Evolutionary conservation across 106 monocot species (phyloP), one percentile per base, ranked within the genome.

Genomic region (Dactylorhiza incarnata): DNA sequence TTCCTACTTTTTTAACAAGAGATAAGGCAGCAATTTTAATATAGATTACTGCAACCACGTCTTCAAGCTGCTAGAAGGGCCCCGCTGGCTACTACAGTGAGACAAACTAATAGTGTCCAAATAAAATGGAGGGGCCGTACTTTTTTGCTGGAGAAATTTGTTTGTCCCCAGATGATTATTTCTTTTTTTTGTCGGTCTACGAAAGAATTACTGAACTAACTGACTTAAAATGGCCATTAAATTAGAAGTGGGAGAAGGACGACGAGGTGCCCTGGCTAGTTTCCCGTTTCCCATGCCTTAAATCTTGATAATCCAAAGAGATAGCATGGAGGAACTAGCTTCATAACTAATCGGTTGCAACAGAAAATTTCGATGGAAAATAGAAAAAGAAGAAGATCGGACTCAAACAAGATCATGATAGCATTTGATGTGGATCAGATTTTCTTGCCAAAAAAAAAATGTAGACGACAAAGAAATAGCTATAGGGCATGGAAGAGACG

Each of bases 291-390:
- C 0, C 56, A n/a, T 56, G 56, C 3, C 56, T 6, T 56, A 10
- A 52, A 52, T 52, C 52, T 10, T 62, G 76, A 80, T 58, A 26
- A 50, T 83, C 85, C 83, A 80, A 51, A 68, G 73, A 43, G 61
- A 50, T 68, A 74, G 9, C 79, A 68, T 26, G 81, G 72, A 48
- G 11, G 15, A 72, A 20, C 19, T 81, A 75, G 65, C 68, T 44
- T 76, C 49, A 45, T 47, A 26, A 43, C 43, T 25, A 22, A 74
- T 25, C 9, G 20, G 15, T 50, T 49, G 46, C 68, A 52, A 77
- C 50, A 52, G 29, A 29, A 53, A 52, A 29, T 63, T 56, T 45
- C 45, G 19, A 25, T 15, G 11, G 29, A 19, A 47, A 70, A 12
- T 24, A 7, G 14, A 78, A 51, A 13, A 45, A 68, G 71, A 71